A percentile compares a stretch with the other conserved stretches of the same genome.
Conservation (phyloP, 202 grass and related monocot genomes). For the Zizania palustris region DNA sequence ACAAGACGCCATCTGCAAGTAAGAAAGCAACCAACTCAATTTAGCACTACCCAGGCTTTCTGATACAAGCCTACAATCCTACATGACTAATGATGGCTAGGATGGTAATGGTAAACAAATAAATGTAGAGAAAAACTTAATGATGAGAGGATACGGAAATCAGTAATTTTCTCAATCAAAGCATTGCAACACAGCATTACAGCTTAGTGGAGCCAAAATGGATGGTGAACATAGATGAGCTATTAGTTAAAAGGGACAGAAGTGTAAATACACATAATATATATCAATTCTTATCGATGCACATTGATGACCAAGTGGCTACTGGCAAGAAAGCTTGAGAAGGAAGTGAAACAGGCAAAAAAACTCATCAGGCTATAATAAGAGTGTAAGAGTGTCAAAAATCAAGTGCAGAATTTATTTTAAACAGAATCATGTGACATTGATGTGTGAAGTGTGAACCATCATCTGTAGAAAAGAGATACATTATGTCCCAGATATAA, state of each 20-base stretch:
- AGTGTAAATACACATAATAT: constrained; percentile 10
- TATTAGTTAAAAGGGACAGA: not conserved
- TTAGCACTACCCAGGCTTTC: not conserved
- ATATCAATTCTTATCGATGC: not conserved
- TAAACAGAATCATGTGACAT: constrained; percentile 7
- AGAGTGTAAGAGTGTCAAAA: not conserved
- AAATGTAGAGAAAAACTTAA: not conserved
- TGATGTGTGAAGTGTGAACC: constrained; percentile 14
- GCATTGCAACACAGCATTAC: not conserved
- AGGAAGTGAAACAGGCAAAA: constrained; percentile 10
- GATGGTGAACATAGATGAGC: not conserved
- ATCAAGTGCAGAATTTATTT: not conserved
- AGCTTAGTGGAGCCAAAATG: not conserved
- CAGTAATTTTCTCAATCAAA: not conserved
- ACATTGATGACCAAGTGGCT: not conserved
- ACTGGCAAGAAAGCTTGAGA: constrained; percentile 5
- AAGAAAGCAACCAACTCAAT: not conserved
- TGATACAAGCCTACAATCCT: not conserved
- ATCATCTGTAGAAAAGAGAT: constrained; percentile 24
- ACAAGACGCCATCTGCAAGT: constrained; percentile 82
- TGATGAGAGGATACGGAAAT: not conserved
- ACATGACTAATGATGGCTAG: constrained; percentile 11
- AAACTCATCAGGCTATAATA: constrained; percentile 26
- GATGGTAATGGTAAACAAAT: not conserved
- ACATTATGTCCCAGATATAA: constrained; percentile 5